Base-by-base conservation (phyloP, 148 eudicot genomes). In the Pouteria glomerata region DNA sequence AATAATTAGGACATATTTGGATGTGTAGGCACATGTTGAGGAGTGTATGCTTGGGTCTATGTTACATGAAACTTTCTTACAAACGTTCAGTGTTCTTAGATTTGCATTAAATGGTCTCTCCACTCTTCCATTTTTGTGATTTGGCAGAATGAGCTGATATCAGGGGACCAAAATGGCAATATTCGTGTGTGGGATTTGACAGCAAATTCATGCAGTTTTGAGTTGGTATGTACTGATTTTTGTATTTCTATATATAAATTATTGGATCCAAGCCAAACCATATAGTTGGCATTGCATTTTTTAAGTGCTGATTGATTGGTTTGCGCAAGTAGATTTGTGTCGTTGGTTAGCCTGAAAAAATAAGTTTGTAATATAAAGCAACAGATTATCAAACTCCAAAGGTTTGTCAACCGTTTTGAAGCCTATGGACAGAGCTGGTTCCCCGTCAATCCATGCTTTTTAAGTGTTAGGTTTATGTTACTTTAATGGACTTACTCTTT, bases 81-180 rank as follows among this genome's bases (percentile, higher is more conserved):
- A n/a, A n/a, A n/a, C n/a, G n/a, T n/a, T n/a, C n/a, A n/a, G n/a
- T n/a, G n/a, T n/a, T n/a, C n/a, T n/a, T n/a, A n/a, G n/a, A n/a
- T n/a, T n/a, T n/a, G n/a, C n/a, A n/a, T n/a, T n/a, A n/a, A n/a
- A n/a, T n/a, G n/a, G n/a, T n/a, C n/a, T n/a, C n/a, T n/a, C n/a
- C n/a, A n/a, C n/a, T n/a, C n/a, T n/a, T n/a, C n/a, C n/a, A n/a
- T n/a, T n/a, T n/a, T 15, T 74, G 42, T 26, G 26, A 31, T 67
- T 76, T 64, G 82, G 80, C 89, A 92, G 97, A 92, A 84, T 15
- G 97, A 92, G 80, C 81, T 92, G 65, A 92, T 92, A 80, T 92
- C 98, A 53, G 98, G 98, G 70, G 98, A 94, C 86, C 98, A 94
- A 80, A 91, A 94, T 80, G 98, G 98, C 66, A 94, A 94, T 73